phyloP scores from a whole-genome alignment of 176 grass and related monocot genomes.

The Miscanthus lutarioriparius region DNA sequence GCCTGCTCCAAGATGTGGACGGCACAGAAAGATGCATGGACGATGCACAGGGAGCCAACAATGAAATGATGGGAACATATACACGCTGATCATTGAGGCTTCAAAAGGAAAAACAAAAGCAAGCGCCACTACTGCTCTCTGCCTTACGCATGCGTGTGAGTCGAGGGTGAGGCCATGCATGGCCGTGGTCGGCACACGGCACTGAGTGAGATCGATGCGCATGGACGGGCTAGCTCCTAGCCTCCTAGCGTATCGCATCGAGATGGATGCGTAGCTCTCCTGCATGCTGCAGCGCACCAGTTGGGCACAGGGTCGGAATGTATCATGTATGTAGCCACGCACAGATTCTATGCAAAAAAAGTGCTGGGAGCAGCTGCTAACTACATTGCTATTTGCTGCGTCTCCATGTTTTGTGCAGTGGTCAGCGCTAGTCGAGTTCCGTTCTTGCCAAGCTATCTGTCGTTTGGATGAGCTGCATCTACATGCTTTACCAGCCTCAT shows the following conservation, averaged over 20 bases:
- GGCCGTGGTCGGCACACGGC: too few relatives aligned
- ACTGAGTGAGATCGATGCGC: too few relatives aligned
- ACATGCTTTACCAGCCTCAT: too few relatives aligned
- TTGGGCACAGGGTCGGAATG: not conserved
- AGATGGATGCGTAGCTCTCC: not conserved
- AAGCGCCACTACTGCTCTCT: too few relatives aligned
- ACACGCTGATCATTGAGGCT: too few relatives aligned
- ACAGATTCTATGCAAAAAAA: not conserved
- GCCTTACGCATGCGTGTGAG: too few relatives aligned
- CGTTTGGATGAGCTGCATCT: not conserved
- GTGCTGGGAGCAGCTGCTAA: not conserved
- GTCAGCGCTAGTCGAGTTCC: not conserved
- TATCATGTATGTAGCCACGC: not conserved
- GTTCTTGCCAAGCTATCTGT: slow-evolving; percentile 22
- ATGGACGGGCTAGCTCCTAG: not conserved
- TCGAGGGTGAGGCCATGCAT: too few relatives aligned
- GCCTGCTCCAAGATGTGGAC: too few relatives aligned
- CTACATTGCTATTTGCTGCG: not conserved
- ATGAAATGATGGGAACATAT: too few relatives aligned
- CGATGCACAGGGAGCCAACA: too few relatives aligned
- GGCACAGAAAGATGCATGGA: too few relatives aligned
- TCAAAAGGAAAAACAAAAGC: too few relatives aligned
- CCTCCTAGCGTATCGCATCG: not conserved
- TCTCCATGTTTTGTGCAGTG: not conserved
- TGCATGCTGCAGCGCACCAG: not conserved